phyloP scores from a whole-genome alignment of 2,329 filamentous ascomycete species.

The Alternaria longipes region DNA sequence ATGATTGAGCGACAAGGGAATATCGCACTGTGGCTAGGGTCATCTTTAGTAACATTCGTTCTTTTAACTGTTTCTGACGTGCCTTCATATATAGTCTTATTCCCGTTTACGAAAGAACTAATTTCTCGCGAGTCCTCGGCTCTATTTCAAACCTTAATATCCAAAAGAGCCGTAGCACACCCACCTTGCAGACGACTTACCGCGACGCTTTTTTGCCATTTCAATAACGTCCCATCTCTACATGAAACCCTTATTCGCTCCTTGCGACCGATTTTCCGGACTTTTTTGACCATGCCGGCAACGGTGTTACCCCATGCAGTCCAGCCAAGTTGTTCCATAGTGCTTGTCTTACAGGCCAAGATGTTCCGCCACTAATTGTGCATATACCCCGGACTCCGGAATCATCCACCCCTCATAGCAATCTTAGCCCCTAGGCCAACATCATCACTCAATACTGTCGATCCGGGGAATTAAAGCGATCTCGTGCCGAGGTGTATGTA shows the following conservation, averaged over 20 bases:
- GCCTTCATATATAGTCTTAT: background rate
- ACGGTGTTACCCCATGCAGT: constrained; percentile 3
- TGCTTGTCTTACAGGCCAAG: constrained; percentile 26
- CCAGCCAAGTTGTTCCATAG: constrained; percentile 31
- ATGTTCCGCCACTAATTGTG: constrained; percentile 43
- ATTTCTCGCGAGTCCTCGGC: background rate
- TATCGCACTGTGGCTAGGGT: background rate
- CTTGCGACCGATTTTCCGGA: background rate
- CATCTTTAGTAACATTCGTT: background rate
- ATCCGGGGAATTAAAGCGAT: background rate
- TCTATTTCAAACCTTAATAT: background rate
- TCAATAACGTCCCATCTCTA: background rate
- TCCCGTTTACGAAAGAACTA: background rate
- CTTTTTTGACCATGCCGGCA: background rate
- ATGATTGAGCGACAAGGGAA: constrained; percentile 30
- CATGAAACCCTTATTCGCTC: background rate
- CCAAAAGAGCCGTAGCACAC: background rate
- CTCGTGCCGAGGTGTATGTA: background rate
- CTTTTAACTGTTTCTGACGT: background rate
- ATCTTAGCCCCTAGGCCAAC: background rate
- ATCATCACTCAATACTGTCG: background rate
- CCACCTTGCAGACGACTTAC: background rate
- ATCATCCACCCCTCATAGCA: background rate
- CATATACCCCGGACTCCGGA: constrained; percentile 22
- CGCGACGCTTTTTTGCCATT: background rate